Evolutionary conservation across 495 filamentous ascomycete genomes (phyloP).

Genomic region (Neurospora pannonica): DNA sequence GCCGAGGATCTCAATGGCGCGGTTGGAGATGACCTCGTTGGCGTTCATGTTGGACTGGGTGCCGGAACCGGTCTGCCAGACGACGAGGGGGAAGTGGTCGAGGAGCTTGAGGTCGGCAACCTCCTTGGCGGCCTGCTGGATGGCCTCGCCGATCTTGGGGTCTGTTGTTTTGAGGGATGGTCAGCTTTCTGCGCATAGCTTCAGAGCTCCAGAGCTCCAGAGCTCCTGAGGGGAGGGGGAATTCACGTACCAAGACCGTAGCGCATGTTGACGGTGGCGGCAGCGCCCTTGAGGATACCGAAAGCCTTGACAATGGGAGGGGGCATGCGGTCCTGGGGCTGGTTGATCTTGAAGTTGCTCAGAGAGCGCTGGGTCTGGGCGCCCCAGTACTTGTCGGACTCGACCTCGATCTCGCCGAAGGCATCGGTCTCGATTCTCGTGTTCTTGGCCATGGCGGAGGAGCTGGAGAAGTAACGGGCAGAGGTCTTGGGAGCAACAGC

Average conservation of each 20-base stretch:
- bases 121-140: slow-evolving; percentile 87
- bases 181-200: slow-evolving; percentile 8
- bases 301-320: slow-evolving; percentile 85
- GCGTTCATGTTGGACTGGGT: slow-evolving; percentile 99
- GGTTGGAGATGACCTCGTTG: slow-evolving; percentile 99
- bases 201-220: slow-evolving; percentile 3
- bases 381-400: slow-evolving; percentile 95
- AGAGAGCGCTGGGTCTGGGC: slow-evolving; percentile 96
- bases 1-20: slow-evolving; percentile 94
- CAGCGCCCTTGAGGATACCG: slow-evolving; percentile 94
- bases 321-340: slow-evolving; percentile 97
- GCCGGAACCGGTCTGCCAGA: slow-evolving; percentile 98
- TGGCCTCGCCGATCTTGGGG: slow-evolving; percentile 84
- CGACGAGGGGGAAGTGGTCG: slow-evolving; percentile 97
- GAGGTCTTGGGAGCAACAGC: not conserved
- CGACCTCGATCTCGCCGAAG: slow-evolving; percentile 91
- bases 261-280: slow-evolving; percentile 91
- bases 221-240: slow-evolving; percentile 4
- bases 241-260: slow-evolving; percentile 75
- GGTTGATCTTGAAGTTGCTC: slow-evolving; percentile 97
- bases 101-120: slow-evolving; percentile 89
- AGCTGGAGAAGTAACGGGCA: slow-evolving; percentile 32
- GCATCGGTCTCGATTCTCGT: slow-evolving; percentile 88
- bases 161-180: slow-evolving; percentile 39
- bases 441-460: slow-evolving; percentile 38